Evolutionary conservation across 495 filamentous ascomycete species (phyloP), one percentile per base, ranked within the genome.

Genomic region (Parathielavia appendiculata): DNA sequence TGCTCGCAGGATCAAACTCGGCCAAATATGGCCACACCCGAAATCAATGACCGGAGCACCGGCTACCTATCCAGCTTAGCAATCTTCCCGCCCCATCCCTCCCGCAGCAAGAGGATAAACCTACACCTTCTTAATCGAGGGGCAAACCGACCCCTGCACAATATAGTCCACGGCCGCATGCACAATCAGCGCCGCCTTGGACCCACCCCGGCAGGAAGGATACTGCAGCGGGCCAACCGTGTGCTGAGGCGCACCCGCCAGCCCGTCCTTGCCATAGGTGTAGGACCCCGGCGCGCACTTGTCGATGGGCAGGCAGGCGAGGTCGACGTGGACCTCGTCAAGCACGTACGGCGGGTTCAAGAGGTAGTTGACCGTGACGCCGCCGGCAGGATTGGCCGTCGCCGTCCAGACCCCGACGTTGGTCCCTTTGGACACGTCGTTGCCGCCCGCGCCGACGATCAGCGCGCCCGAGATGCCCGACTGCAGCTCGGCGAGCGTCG

Each of bases 401-500:
- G 67, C 67, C 1, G 32, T 39, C 60, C 48, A 66, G n/a, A 22
- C 59, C 35, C 67, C 67, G 8, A 68, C 66, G 32, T 60, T 16
- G 40, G 55, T 54, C 14, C 57, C 66, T 32, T 66, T 64, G 61
- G 40, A 58, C 56, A 70, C 58, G 61, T 68, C 63, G 63, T 70
- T 68, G 36, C 45, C 30, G 32, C 67, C 67, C 6, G 67, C 67
- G 51, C 67, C 67, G 23, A 68, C 59, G 54, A 63, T 62, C 6
- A 70, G 55, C 12, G 46, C 19, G 4, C 67, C 67, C 51, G 30
- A 52, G 56, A 66, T 64, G 58, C 64, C 58, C 16, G 19, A 36
- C 19, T 60, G 58, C n/a, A 69, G 56, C 38, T 60, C 45, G 19
- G 61, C 54, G 16, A 61, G 17, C 19, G 63, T 64, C 5, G 64